Base-by-base conservation (phyloP, 2,329 filamentous ascomycete genomes). In the Corinectria fuckeliana region DNA sequence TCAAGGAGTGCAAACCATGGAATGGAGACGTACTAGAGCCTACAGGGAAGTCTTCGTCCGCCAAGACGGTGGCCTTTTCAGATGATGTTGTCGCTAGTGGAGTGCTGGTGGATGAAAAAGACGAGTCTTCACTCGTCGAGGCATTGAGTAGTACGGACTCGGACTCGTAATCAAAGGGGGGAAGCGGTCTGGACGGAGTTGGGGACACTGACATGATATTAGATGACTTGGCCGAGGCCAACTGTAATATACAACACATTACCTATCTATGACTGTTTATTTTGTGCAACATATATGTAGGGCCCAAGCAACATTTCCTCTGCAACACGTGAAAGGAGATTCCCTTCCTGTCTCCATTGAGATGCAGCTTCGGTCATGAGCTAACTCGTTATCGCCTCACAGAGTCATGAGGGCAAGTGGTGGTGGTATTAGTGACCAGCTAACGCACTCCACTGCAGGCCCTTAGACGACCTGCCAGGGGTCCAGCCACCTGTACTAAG, bases 1-100 rank as follows among this genome's bases (percentile, higher is more conserved):
- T 96, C 48, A 92, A 90, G 72, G 88, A 93, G 73, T 98, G 94
- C 76, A 89, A 87, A 73, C 92, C 95, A 1, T 99, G 95, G 95
- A 88, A 83, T 68, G 95, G 95, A 21, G 95, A 97, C 75, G 91
- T 98, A 16, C 76, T 97, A 42, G 88, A 89, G 72, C 79, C 82
- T 16, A 76, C 77, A 50, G 71, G 72, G 62, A 82, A 76, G 66
- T 75, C 75, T 21, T 72, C 77, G 7, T 71, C 75, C 7, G 73
- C 78, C 8, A 89, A 89, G 72, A 83, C 80, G 10, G 88, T 91
- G 23, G 85, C 85, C 1, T 91, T 90, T 71, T 81, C 81, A 2
- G 86, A 88, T 20, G 84, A 86, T 41, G 76, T 82, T 25, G 76
- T 82, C 23, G 74, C 75, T 50, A 77, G 70, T 21, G 75, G 72